A percentile compares a stretch with the other conserved stretches of the same genome.
Conservation (phyloP, 805 yeast genomes). For the Starmerella bombicola region DNA sequence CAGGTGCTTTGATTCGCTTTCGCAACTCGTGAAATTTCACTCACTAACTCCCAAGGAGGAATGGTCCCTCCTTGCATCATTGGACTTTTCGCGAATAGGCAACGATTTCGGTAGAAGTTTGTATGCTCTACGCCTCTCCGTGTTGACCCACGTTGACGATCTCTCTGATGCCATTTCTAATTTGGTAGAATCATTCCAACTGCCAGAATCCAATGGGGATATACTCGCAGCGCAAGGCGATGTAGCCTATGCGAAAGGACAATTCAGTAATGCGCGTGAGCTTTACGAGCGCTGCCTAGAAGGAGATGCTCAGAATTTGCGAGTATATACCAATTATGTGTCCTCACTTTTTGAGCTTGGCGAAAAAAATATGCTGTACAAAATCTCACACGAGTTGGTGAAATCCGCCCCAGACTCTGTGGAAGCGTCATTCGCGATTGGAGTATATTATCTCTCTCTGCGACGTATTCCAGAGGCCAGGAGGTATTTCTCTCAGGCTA, state of each 20-base stretch:
- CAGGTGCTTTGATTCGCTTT: slow-evolving; percentile 85
- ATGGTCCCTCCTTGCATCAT: slow-evolving; percentile 35
- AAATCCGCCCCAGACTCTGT: slow-evolving; percentile 71
- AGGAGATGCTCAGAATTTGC: slow-evolving; percentile 56
- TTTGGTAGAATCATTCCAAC: slow-evolving; percentile 57
- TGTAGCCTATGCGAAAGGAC: slow-evolving; percentile 57
- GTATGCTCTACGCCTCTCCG: slow-evolving; percentile 65
- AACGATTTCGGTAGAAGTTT: slow-evolving; percentile 66
- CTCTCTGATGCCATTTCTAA: slow-evolving; percentile 55
- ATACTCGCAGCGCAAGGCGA: slow-evolving; percentile 58
- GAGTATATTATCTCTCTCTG: slow-evolving; percentile 70
- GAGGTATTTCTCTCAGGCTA: slow-evolving; percentile 75
- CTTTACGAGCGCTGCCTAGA: slow-evolving; percentile 46
- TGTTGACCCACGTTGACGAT: slow-evolving; percentile 44
- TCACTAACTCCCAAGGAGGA: slow-evolving; percentile 65
- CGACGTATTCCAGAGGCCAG: slow-evolving; percentile 71
- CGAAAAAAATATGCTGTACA: slow-evolving; percentile 65
- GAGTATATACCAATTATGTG: slow-evolving; percentile 63
- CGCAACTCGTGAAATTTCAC: slow-evolving; percentile 58
- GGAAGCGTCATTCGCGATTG: slow-evolving; percentile 86
- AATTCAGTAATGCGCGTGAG: slow-evolving; percentile 60
- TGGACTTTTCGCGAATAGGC: slow-evolving; percentile 67
- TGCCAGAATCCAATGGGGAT: slow-evolving; percentile 53
- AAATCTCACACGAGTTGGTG: slow-evolving; percentile 73
- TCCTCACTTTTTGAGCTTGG: slow-evolving; percentile 78